phyloP scores from a whole-genome alignment of 768 basidiomycete genomes.

The Suillus spraguei region DNA sequence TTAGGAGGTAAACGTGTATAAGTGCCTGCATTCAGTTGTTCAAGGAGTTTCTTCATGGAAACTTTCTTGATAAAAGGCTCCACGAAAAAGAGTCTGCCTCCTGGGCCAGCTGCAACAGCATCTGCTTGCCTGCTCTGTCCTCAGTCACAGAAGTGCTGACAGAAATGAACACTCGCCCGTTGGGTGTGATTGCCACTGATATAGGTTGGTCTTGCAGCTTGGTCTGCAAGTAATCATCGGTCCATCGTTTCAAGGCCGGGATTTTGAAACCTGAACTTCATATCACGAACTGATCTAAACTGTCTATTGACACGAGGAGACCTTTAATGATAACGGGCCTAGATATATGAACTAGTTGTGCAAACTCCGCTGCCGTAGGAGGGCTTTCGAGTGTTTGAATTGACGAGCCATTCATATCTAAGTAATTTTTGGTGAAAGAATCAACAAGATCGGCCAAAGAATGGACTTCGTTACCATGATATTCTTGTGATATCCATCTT shows the following conservation, averaged over 20 bases:
- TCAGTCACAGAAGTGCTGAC: neutral
- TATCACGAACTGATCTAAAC: neutral
- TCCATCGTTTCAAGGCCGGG: conserved; percentile 60
- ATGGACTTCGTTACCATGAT: conserved; percentile 27
- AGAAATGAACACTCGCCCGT: conserved; percentile 56
- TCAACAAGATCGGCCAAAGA: neutral
- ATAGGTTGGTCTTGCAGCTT: conserved; percentile 56
- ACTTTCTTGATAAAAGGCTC: conserved; percentile 75
- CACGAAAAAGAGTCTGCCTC: conserved; percentile 66
- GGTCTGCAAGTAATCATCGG: conserved; percentile 59
- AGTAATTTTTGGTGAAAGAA: neutral
- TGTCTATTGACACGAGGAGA: conserved; percentile 21
- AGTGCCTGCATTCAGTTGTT: conserved; percentile 40
- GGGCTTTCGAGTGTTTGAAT: conserved; percentile 52
- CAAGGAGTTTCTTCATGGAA: conserved; percentile 60
- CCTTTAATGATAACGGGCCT: conserved; percentile 79
- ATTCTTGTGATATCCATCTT: conserved; percentile 42
- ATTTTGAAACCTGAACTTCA: conserved; percentile 46
- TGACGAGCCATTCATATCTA: conserved; percentile 62
- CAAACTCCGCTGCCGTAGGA: conserved; percentile 71
- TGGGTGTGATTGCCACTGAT: conserved; percentile 81
- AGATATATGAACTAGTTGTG: conserved; percentile 64
- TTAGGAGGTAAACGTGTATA: conserved; percentile 8
- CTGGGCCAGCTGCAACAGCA: conserved; percentile 57
- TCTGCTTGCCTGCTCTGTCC: conserved; percentile 64